Percentiles rank a stretch among this genome's conserved stretches.
Conservation (phyloP, 169 alveolate species). For the Eimeria necatrix region DNA sequence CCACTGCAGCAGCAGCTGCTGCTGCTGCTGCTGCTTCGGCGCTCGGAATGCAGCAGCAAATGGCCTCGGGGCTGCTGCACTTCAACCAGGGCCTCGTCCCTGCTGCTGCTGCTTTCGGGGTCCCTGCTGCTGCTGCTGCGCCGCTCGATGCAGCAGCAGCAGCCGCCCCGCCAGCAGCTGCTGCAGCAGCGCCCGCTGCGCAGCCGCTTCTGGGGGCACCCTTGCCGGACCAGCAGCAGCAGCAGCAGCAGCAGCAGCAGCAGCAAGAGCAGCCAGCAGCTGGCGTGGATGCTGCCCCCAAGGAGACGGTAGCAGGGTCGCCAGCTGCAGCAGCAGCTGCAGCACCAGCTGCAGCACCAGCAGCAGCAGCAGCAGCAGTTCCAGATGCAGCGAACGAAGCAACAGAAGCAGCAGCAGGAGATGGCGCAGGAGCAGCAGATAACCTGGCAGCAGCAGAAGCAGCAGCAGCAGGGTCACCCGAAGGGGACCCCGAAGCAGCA, state of each 20-base stretch:
- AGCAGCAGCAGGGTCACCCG: not conserved
- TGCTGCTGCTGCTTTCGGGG: not conserved
- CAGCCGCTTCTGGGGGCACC: too few relatives aligned
- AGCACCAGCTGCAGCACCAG: not conserved
- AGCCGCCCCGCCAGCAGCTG: not conserved
- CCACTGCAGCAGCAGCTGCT: conserved; percentile 30
- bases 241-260: too few relatives aligned
- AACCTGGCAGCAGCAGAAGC: not conserved
- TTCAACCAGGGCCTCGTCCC: conserved; percentile 33
- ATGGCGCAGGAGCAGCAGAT: not conserved
- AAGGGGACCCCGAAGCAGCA: not conserved
- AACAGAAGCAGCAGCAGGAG: not conserved
- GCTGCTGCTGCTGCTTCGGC: conserved; percentile 12
- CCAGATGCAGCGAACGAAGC: not conserved
- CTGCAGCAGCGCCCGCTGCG: too few relatives aligned
- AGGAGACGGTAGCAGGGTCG: not conserved
- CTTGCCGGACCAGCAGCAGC: too few relatives aligned
- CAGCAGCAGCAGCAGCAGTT: not conserved
- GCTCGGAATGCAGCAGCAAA: conserved; percentile 16
- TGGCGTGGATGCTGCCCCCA: not conserved
- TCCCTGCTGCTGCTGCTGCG: not conserved
- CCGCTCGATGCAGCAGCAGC: not conserved
- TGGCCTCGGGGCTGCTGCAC: conserved; percentile 12
- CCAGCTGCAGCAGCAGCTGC: not conserved
- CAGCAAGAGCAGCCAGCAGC: not conserved